Conservation (phyloP, 2,329 filamentous ascomycete species). For the Penicillium sp. region DNA sequence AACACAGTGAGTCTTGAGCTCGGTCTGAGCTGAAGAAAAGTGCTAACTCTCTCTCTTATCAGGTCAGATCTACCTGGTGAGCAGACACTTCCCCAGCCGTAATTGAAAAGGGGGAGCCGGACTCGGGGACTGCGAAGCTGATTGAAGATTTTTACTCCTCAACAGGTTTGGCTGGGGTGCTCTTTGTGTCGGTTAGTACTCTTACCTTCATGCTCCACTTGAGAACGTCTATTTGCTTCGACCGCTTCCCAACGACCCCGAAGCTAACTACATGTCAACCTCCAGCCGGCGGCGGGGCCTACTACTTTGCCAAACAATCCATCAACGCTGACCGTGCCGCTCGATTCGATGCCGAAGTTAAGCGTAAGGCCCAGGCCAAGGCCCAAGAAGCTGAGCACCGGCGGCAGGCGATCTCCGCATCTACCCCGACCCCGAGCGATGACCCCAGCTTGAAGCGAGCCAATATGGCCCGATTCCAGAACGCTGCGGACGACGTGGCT, state of each 20-base stretch:
- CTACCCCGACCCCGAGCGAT: constrained; percentile 20
- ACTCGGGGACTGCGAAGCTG: constrained; percentile 12
- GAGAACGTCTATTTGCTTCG: not conserved
- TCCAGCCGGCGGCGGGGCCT: constrained; percentile 79
- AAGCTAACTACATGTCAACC: not conserved
- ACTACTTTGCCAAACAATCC: constrained; percentile 90
- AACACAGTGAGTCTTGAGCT: constrained; percentile 47
- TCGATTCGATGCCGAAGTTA: constrained; percentile 66
- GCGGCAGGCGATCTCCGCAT: constrained; percentile 25
- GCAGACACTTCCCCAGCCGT: constrained; percentile 17
- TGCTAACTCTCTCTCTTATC: constrained; percentile 12
- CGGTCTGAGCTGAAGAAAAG: not conserved
- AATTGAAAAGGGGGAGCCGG: not conserved
- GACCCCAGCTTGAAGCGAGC: constrained; percentile 35
- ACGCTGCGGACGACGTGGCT: constrained; percentile 47
- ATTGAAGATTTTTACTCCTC: constrained; percentile 7
- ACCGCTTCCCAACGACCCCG: not conserved
- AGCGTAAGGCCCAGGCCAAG: constrained; percentile 45
- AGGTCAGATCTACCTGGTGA: constrained; percentile 59
- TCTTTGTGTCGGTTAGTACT: constrained; percentile 68
- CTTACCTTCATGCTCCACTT: not conserved
- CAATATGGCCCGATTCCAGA: constrained; percentile 27
- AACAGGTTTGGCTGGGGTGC: constrained; percentile 85
- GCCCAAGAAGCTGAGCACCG: constrained; percentile 35
- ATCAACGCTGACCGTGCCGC: constrained; percentile 85